These are phyloP conservation scores for Colletotrichum euphorbiae DNA, from an alignment of 2,329 filamentous ascomycete genomes.

Conservation along the genomic window DNA sequence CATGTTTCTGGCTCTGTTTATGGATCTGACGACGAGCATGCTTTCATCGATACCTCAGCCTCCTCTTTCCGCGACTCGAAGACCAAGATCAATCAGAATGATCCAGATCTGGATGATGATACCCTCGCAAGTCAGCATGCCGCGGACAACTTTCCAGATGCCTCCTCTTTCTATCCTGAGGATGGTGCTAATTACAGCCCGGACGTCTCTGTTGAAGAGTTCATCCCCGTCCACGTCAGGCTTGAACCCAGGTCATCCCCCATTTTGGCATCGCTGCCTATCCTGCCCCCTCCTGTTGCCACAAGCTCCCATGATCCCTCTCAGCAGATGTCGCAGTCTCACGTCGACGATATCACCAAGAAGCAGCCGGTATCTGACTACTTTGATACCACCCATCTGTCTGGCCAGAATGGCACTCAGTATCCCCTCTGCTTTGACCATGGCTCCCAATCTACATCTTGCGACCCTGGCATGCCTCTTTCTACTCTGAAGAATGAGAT, in stretches of 20 bases:
- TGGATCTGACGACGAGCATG: conserved; percentile 15
- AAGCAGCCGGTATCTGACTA: not conserved
- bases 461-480: not conserved
- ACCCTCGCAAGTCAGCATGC: conserved; percentile 5
- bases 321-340: conserved; percentile 9
- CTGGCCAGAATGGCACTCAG: conserved; percentile 19
- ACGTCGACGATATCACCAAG: conserved; percentile 35
- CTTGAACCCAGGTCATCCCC: conserved; percentile 11
- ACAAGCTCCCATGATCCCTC: not conserved
- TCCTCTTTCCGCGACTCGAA: conserved; percentile 7
- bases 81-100: not conserved
- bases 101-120: not conserved
- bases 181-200: conserved; percentile 8
- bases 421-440: conserved; percentile 18
- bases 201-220: not conserved
- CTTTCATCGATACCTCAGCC: conserved; percentile 22
- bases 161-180: conserved; percentile 36
- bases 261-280: conserved; percentile 14
- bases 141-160: conserved; percentile 4
- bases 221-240: conserved; percentile 3
- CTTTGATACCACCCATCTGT: conserved; percentile 6
- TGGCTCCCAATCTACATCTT: not conserved
- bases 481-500: not conserved
- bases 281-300: conserved; percentile 2
- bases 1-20: not conserved